These are phyloP conservation scores for Sporisorium iseilematis-ciliati DNA, from an alignment of 1,284 basidiomycete genomes.

Conservation along the genomic window DNA sequence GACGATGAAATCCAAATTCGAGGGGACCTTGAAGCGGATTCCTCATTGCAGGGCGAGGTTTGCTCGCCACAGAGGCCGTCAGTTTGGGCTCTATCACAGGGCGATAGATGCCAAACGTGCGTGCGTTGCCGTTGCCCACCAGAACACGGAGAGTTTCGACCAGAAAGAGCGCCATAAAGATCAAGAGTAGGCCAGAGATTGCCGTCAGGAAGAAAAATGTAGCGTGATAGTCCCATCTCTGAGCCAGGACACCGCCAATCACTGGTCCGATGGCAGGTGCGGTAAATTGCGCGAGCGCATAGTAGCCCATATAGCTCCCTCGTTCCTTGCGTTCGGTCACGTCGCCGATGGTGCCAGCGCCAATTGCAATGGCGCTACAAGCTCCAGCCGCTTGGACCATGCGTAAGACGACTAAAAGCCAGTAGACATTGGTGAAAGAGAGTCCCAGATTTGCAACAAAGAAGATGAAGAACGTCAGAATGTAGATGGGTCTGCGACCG, in stretches of 20 bases:
- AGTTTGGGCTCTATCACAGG: neutral
- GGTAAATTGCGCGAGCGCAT: conserved; percentile 21
- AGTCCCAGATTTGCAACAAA: conserved; percentile 3
- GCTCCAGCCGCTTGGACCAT: conserved; percentile 10
- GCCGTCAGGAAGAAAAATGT: conserved; percentile 9
- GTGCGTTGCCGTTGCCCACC: conserved; percentile 1
- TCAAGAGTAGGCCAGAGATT: neutral
- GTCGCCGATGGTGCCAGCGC: conserved; percentile 44
- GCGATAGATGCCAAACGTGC: conserved; percentile 1
- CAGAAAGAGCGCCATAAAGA: conserved; percentile 2
- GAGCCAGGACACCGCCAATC: conserved; percentile 34
- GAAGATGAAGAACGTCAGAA: conserved; percentile 6
- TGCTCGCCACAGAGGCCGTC: neutral
- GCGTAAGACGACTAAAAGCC: neutral
- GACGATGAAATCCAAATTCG: conserved; percentile 2
- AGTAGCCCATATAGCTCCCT: conserved; percentile 48
- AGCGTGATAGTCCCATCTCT: conserved; percentile 36
- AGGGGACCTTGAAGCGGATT: neutral
- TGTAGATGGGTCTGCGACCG: conserved; percentile 33
- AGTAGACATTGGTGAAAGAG: conserved; percentile 1
- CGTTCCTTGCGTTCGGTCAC: conserved; percentile 43
- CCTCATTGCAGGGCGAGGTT: neutral
- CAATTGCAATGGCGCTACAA: conserved; percentile 45
- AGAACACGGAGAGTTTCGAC: conserved; percentile 5
- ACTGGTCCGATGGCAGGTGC: conserved; percentile 39